Evolutionary conservation across 2,329 filamentous ascomycete species (phyloP).

Genomic region (Penicillium concentricum): DNA sequence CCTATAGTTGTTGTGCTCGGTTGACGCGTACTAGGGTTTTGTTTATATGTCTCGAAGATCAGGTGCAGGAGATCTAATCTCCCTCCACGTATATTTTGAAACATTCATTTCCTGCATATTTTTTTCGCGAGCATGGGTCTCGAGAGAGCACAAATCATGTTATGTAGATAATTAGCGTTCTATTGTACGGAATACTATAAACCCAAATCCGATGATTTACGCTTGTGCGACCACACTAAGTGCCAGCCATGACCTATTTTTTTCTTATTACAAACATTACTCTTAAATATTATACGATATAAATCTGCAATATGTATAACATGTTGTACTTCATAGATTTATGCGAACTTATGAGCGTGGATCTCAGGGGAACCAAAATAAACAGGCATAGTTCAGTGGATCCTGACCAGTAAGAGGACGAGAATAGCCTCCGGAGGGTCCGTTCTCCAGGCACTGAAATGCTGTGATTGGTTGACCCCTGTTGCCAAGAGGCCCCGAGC

Average conservation of each 20-base stretch:
- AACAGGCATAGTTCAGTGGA: constrained; percentile 18
- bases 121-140: background rate
- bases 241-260: background rate
- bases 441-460: constrained; percentile 9
- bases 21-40: background rate
- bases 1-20: background rate
- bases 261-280: too few species aligned
- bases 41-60: background rate
- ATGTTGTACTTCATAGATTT: background rate
- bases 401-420: constrained; percentile 7
- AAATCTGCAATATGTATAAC: background rate
- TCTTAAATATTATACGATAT: background rate
- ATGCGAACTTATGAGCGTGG: background rate
- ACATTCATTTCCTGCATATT: constrained; percentile 5
- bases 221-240: background rate
- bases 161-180: background rate
- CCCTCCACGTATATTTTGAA: background rate
- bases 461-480: constrained; percentile 18
- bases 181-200: background rate
- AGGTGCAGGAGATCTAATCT: constrained; percentile 2
- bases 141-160: background rate
- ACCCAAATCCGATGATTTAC: background rate
- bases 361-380: constrained; percentile 13
- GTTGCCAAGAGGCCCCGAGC: constrained; percentile 53
- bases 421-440: background rate